These are phyloP conservation scores for Nematocida homosporus DNA, from an alignment of 371 early-diverging fungal species.

Conservation along the genomic window DNA sequence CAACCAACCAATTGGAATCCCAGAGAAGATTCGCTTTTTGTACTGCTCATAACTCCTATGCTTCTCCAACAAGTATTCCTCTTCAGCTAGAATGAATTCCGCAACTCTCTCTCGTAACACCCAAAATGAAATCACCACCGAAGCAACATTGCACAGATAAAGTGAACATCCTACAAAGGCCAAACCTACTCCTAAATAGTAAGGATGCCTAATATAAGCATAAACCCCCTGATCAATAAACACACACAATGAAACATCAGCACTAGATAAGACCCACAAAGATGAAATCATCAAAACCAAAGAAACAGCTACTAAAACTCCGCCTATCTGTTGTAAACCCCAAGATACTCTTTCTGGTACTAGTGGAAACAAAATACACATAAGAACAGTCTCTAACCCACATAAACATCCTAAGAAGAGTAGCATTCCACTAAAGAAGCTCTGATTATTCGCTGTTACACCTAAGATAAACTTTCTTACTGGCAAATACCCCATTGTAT, in stretches of 20 bases:
- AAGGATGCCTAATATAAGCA: slow-evolving; percentile 53
- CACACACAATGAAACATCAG: slow-evolving; percentile 20
- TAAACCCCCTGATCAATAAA: slow-evolving; percentile 53
- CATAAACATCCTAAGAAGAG: slow-evolving; percentile 22
- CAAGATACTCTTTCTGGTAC: slow-evolving; percentile 11
- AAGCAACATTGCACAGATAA: not conserved
- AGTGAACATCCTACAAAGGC: slow-evolving; percentile 37
- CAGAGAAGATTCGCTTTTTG: slow-evolving; percentile 26
- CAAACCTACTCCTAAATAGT: slow-evolving; percentile 43
- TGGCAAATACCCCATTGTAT: slow-evolving; percentile 5
- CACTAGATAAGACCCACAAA: slow-evolving; percentile 29
- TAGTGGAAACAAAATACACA: slow-evolving; percentile 3
- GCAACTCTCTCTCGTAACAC: slow-evolving; percentile 7
- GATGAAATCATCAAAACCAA: slow-evolving; percentile 39
- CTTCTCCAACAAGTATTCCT: slow-evolving; percentile 6
- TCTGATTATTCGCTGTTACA: not conserved
- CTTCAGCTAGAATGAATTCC: slow-evolving; percentile 24
- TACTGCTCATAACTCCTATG: slow-evolving; percentile 47
- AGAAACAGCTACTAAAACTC: slow-evolving; percentile 2
- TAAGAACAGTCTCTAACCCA: slow-evolving; percentile 28
- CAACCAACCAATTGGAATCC: slow-evolving; percentile 3
- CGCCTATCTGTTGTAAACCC: slow-evolving; percentile 21
- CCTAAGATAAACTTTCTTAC: slow-evolving; percentile 12
- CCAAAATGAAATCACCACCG: slow-evolving; percentile 1
- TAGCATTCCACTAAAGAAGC: slow-evolving; percentile 18